These are phyloP conservation scores for Marasmius sp. DNA, from an alignment of 1,284 basidiomycete genomes.

Conservation along the genomic window DNA sequence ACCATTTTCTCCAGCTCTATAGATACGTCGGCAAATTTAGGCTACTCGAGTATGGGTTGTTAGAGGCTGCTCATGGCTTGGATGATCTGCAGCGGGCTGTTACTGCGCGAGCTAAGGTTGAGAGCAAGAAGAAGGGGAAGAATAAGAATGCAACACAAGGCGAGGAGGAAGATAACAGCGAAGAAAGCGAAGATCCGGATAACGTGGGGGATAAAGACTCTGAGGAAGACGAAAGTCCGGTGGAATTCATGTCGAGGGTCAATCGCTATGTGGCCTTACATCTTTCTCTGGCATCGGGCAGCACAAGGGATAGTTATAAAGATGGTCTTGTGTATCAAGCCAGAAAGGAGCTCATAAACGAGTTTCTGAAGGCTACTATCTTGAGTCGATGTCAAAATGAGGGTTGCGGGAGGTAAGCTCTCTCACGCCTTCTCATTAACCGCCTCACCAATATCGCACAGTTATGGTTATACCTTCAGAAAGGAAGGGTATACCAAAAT, in stretches of 20 bases:
- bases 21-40: conserved; percentile 87
- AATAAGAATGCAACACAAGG: conserved; percentile 37
- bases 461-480: conserved; percentile 84
- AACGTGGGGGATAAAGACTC: conserved; percentile 20
- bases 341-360: conserved; percentile 80
- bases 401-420: conserved; percentile 79
- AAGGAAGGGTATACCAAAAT: conserved; percentile 96
- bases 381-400: conserved; percentile 74
- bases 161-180: conserved; percentile 43
- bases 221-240: conserved; percentile 50
- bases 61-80: conserved; percentile 80
- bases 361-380: conserved; percentile 78
- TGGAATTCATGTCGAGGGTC: conserved; percentile 70
- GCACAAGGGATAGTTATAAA: conserved; percentile 85
- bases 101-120: conserved; percentile 20
- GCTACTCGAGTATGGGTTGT: conserved; percentile 88
- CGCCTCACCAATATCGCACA: conserved; percentile 29
- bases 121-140: conserved; percentile 16
- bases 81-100: conserved; percentile 56
- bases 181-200: conserved; percentile 27
- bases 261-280: conserved; percentile 73
- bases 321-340: conserved; percentile 86
- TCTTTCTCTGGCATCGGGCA: conserved; percentile 53
- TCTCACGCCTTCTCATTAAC: neutral
- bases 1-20: conserved; percentile 51